Evolutionary conservation across 371 early-diverging fungal genomes (phyloP), one percentile per base, ranked within the genome.

Genomic region (Mucor plumbeus): DNA sequence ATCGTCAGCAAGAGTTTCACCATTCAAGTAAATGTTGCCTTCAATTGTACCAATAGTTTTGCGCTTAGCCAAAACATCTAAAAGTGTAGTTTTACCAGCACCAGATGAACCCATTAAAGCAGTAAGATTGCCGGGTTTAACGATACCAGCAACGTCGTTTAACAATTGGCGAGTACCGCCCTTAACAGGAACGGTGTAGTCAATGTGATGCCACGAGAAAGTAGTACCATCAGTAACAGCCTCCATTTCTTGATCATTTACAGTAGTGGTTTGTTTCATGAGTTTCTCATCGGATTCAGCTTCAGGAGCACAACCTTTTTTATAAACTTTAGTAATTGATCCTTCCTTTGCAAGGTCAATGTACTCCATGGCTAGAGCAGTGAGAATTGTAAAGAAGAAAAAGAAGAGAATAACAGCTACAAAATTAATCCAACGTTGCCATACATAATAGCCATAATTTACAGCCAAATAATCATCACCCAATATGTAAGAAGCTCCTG

Each of bases 11-110:
- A 82, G 71, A 9, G 69, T 26, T 35, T 79, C 76, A 72, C 84
- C 85, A 81, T 88, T 81, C 87, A 93, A 67, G 75, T 84, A 81
- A 55, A 93, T 85, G 31, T 80, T 76, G 47, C 95, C 95, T 14
- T 89, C 84, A 19, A 92, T 78, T 7, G 78, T 89, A 48, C 94
- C 94, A 63, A 87, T 87, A 17, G 90, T 92, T 80, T 92, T 92
- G 71, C 93, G 89, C 73, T 86, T 82, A 35, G 93, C 88, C 34
- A 92, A 79, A 0, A 94, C 85, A 78, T 97, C 95, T 73, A 94
- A 71, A 4, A 95, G 82, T n/a, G 95, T 93, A 0, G 95, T 92
- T 79, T 97, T 97, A 60, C 97, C 97, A 14, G 93, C 90, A 65
- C 95, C 95, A 33, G 91, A 90, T 13, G 91, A 85, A 38, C 95